Conservation (phyloP, 495 filamentous ascomycete species). For the Neurospora hispaniola region DNA sequence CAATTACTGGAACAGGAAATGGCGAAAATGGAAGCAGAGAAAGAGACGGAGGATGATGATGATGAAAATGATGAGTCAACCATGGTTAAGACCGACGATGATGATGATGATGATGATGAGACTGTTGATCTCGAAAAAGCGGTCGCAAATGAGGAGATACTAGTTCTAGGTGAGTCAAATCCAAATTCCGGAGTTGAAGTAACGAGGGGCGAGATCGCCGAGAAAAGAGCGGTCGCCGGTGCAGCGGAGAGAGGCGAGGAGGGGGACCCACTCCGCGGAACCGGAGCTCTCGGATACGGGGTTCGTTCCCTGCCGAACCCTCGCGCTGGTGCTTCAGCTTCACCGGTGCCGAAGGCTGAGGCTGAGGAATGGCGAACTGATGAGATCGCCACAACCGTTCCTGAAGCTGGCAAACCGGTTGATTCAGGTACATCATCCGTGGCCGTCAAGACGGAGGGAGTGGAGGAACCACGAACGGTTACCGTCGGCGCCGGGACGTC, state of each 20-base stretch:
- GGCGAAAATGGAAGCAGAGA: slow-evolving; percentile 6
- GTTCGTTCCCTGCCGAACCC: neutral
- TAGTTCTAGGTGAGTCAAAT: neutral
- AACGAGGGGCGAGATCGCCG: neutral
- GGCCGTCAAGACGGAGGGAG: slow-evolving; percentile 1
- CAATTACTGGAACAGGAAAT: slow-evolving; percentile 20
- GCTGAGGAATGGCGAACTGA: neutral
- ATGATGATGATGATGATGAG: neutral
- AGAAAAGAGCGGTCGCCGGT: neutral
- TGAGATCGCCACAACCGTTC: neutral
- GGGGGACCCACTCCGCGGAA: neutral
- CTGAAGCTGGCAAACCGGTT: neutral
- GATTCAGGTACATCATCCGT: neutral
- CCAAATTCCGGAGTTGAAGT: neutral
- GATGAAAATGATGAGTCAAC: neutral
- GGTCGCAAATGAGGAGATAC: neutral
- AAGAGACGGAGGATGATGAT: neutral
- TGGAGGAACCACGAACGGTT: neutral
- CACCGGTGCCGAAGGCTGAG: neutral
- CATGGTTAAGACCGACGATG: neutral
- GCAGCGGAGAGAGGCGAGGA: neutral
- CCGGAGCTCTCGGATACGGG: neutral
- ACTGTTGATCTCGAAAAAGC: neutral
- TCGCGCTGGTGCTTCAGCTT: neutral
- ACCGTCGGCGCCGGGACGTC: neutral